phyloP scores from a whole-genome alignment of 495 filamentous ascomycete genomes.

The Staphylotrichum tortipilum region DNA sequence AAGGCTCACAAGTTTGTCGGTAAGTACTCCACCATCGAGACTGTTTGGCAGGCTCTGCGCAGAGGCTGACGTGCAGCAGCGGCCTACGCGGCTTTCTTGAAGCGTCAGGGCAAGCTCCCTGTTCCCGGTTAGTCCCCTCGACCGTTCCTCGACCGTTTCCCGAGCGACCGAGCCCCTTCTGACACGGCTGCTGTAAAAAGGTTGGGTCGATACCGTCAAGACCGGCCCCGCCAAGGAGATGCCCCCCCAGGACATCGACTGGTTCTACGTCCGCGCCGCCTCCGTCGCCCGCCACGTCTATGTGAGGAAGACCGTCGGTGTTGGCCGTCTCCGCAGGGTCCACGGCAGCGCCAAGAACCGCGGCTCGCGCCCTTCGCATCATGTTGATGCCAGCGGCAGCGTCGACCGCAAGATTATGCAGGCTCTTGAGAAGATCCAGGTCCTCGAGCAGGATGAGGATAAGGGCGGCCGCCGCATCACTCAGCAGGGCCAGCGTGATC shows the following conservation, averaged over 20 bases:
- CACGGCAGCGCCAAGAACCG: conserved; percentile 97
- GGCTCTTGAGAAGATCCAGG: conserved; percentile 96
- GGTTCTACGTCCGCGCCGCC: conserved; percentile 98
- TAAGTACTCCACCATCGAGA: neutral
- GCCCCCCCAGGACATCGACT: conserved; percentile 92
- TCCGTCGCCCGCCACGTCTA: conserved; percentile 96
- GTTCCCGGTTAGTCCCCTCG: conserved; percentile 63
- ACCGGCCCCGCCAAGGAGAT: conserved; percentile 92
- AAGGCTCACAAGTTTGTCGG: conserved; percentile 81
- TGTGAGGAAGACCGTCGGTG: conserved; percentile 97
- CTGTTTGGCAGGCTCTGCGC: neutral
- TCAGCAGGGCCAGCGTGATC: conserved; percentile 93
- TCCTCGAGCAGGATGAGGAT: conserved; percentile 91
- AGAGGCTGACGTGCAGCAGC: conserved; percentile 20
- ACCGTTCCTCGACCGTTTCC: conserved; percentile 3
- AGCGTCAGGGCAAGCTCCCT: conserved; percentile 96
- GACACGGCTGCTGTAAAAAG: conserved; percentile 33
- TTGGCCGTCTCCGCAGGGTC: conserved; percentile 68
- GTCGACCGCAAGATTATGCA: conserved; percentile 96
- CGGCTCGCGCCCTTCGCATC: conserved; percentile 79
- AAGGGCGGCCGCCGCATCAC: conserved; percentile 96
- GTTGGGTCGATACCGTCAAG: conserved; percentile 99
- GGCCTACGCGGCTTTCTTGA: conserved; percentile 93
- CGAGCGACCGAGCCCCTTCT: neutral
- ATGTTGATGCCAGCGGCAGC: conserved; percentile 88